These are phyloP conservation scores for Chlamydomonas eustigma DNA, from an alignment of 139 green algal genomes.

Conservation along the genomic window DNA sequence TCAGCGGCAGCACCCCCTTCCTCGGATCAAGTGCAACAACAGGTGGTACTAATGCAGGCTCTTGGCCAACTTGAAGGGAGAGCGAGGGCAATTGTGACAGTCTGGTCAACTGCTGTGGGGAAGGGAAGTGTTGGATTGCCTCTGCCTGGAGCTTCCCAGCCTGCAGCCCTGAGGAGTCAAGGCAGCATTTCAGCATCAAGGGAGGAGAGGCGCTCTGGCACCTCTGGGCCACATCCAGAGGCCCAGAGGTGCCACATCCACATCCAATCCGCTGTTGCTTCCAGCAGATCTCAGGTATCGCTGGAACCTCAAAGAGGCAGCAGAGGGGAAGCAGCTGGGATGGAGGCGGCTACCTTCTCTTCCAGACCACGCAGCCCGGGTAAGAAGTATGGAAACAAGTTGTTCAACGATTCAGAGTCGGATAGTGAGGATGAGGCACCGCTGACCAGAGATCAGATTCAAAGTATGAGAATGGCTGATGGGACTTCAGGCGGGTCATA, in stretches of 20 bases:
- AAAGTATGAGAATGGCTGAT: constrained; percentile 6
- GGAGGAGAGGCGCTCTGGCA: background rate
- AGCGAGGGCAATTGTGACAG: constrained; percentile 29
- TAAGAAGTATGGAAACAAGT: constrained; percentile 10
- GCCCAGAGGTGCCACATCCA: background rate
- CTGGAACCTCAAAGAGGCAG: too few species aligned
- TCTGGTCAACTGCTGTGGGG: constrained; percentile 15
- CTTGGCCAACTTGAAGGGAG: constrained; percentile 33
- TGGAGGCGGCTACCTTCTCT: background rate
- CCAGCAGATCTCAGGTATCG: too few species aligned
- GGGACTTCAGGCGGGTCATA: background rate
- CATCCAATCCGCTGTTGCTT: background rate
- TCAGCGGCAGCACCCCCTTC: background rate
- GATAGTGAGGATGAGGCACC: constrained; percentile 27
- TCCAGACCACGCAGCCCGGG: background rate
- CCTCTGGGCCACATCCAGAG: background rate
- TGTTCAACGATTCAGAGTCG: constrained; percentile 23
- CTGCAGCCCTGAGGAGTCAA: background rate
- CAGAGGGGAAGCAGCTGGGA: background rate
- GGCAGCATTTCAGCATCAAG: background rate
- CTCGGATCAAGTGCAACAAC: constrained; percentile 3
- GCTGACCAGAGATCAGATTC: constrained; percentile 36
- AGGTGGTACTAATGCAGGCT: background rate
- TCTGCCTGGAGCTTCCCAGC: background rate
- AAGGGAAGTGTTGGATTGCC: background rate